phyloP scores from a whole-genome alignment of 1,284 basidiomycete genomes.

The Cryptococcus wingfieldii region DNA sequence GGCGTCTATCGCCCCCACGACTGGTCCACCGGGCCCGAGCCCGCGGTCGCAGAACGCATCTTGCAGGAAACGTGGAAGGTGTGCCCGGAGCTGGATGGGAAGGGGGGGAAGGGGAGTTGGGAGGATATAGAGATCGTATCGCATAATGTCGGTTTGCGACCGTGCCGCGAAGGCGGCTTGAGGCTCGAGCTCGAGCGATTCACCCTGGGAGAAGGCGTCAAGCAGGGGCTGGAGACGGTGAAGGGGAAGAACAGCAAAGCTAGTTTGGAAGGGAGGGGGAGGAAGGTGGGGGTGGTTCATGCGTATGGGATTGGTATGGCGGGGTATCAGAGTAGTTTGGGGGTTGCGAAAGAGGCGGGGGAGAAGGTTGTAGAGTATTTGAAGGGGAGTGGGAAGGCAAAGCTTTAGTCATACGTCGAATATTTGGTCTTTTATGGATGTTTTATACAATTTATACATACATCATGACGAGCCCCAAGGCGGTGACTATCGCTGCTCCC shows the following conservation, averaged over 20 bases:
- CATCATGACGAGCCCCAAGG: too few species aligned
- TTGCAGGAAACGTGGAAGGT: constrained; percentile 42
- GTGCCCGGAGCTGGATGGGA: constrained; percentile 42
- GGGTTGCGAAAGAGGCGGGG: constrained; percentile 44
- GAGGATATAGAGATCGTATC: constrained; percentile 53
- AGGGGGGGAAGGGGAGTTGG: constrained; percentile 29
- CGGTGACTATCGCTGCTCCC: too few species aligned
- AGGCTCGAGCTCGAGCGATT: constrained; percentile 63
- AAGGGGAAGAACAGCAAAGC: neutral
- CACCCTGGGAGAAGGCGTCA: constrained; percentile 41
- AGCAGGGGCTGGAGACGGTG: neutral
- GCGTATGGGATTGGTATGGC: constrained; percentile 60
- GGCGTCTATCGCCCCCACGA: constrained; percentile 41
- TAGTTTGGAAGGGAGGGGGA: constrained; percentile 50
- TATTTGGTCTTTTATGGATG: too few species aligned
- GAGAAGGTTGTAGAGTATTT: constrained; percentile 23
- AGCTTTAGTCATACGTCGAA: neutral
- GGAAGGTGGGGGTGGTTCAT: constrained; percentile 58
- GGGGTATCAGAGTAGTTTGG: constrained; percentile 42
- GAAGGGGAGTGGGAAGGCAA: neutral
- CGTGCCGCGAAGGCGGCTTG: constrained; percentile 63
- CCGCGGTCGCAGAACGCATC: constrained; percentile 39
- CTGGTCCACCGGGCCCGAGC: constrained; percentile 38
- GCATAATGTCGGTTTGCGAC: constrained; percentile 71
- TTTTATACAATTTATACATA: too few species aligned